Conservation (phyloP, 768 basidiomycete species). For the Crucibulum laeve region DNA sequence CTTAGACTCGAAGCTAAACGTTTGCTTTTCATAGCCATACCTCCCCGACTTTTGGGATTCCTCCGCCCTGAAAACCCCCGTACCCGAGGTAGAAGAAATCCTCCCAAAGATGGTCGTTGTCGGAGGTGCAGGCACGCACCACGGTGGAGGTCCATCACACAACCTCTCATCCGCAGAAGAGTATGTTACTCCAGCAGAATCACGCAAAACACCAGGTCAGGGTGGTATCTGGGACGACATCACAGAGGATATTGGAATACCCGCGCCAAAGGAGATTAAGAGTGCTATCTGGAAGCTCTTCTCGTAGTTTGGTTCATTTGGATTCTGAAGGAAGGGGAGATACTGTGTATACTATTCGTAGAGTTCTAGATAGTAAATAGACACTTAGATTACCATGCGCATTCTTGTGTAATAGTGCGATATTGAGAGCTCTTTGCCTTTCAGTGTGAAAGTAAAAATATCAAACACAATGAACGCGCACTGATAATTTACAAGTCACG, state of each 20-base stretch:
- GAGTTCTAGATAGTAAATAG: not conserved
- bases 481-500: not conserved
- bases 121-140: slow-evolving; percentile 31
- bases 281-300: slow-evolving; percentile 25
- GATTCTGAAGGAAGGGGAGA: not conserved
- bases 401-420: too few species aligned
- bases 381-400: too few species aligned
- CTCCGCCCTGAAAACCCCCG: slow-evolving; percentile 11
- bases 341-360: not conserved
- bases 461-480: not conserved
- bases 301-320: slow-evolving; percentile 13
- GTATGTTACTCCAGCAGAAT: too few species aligned
- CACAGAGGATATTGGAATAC: slow-evolving; percentile 41
- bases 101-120: slow-evolving; percentile 42
- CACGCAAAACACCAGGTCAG: slow-evolving; percentile 8
- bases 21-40: slow-evolving; percentile 36
- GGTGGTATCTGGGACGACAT: slow-evolving; percentile 40
- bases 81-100: slow-evolving; percentile 15
- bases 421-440: too few species aligned
- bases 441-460: not conserved
- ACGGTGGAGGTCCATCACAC: slow-evolving; percentile 33
- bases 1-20: slow-evolving; percentile 7
- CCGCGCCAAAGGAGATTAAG: slow-evolving; percentile 26
- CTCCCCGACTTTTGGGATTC: slow-evolving; percentile 44
- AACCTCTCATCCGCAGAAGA: slow-evolving; percentile 17